A percentile compares a stretch with the other conserved stretches of the same genome.
Conservation (phyloP, 208 protist species). For the Naegleria fowleri region DNA sequence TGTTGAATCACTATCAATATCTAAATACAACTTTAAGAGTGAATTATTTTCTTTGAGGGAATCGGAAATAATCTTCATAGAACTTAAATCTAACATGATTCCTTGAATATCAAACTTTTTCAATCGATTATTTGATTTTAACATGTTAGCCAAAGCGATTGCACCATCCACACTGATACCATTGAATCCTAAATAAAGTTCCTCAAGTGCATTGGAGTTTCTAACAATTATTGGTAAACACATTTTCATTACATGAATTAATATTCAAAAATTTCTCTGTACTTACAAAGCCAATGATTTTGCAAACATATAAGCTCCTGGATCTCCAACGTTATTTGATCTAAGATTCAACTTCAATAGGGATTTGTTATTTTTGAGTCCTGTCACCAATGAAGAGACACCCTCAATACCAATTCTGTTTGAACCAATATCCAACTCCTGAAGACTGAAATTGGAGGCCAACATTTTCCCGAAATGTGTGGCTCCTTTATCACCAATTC, state of each 20-base stretch:
- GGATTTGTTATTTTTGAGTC: neutral
- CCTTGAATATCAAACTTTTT: conserved; percentile 32
- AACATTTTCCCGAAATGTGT: neutral
- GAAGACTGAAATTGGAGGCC: neutral
- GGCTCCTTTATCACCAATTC: conserved; percentile 12
- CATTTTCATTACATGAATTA: too few relatives aligned
- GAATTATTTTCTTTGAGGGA: neutral
- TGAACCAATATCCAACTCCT: neutral
- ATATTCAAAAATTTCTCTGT: too few relatives aligned
- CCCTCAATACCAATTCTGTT: neutral
- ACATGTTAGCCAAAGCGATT: neutral
- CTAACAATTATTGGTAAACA: neutral
- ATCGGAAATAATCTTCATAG: neutral
- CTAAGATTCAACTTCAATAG: conserved; percentile 8
- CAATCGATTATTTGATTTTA: conserved; percentile 10
- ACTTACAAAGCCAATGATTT: neutral
- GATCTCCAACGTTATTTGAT: neutral
- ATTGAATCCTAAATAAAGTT: conserved; percentile 24
- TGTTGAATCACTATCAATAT: neutral
- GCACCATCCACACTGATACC: neutral
- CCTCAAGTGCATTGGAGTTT: neutral
- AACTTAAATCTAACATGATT: neutral
- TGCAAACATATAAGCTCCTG: neutral
- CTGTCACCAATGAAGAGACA: neutral
- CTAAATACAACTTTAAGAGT: neutral